These are phyloP conservation scores for Priceomyces haplophilus DNA, from an alignment of 805 yeast genomes.

Conservation along the genomic window DNA sequence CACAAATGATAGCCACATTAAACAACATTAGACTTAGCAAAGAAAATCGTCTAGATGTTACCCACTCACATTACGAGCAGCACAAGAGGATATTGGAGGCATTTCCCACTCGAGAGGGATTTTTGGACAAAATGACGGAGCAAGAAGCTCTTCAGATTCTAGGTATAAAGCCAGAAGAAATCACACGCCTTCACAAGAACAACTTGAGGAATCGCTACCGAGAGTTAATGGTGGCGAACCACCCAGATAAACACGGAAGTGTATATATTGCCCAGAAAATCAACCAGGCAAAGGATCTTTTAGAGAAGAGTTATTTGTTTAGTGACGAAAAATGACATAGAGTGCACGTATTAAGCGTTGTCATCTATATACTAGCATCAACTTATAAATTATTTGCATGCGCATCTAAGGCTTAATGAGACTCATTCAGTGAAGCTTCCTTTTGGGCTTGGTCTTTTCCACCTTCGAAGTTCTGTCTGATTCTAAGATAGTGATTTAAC, in stretches of 20 bases:
- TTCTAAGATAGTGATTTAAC: slow-evolving; percentile 70
- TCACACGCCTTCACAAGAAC: slow-evolving; percentile 34
- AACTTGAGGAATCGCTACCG: slow-evolving; percentile 35
- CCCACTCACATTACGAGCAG: slow-evolving; percentile 13
- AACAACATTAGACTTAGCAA: slow-evolving; percentile 25
- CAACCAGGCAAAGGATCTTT: slow-evolving; percentile 41
- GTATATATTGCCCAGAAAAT: slow-evolving; percentile 39
- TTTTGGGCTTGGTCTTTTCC: slow-evolving; percentile 39
- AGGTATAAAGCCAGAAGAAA: slow-evolving; percentile 42
- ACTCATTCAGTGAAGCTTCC: slow-evolving; percentile 2
- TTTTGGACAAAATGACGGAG: slow-evolving; percentile 39
- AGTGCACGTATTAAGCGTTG: too few relatives aligned
- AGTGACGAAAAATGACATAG: slow-evolving; percentile 12
- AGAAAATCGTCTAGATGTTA: slow-evolving; percentile 10
- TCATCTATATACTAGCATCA: slow-evolving; percentile 1
- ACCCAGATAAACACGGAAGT: slow-evolving; percentile 43
- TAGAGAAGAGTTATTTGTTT: slow-evolving; percentile 39
- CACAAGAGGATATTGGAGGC: slow-evolving; percentile 14
- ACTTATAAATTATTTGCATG: not conserved
- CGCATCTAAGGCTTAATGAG: not conserved
- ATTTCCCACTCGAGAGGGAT: slow-evolving; percentile 33
- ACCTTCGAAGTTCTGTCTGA: slow-evolving; percentile 83
- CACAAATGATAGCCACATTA: slow-evolving; percentile 34
- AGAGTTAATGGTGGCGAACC: slow-evolving; percentile 38
- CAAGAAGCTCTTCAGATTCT: slow-evolving; percentile 39